phyloP scores from a whole-genome alignment of 2,329 filamentous ascomycete species.

The Aspergillus vadensis region DNA sequence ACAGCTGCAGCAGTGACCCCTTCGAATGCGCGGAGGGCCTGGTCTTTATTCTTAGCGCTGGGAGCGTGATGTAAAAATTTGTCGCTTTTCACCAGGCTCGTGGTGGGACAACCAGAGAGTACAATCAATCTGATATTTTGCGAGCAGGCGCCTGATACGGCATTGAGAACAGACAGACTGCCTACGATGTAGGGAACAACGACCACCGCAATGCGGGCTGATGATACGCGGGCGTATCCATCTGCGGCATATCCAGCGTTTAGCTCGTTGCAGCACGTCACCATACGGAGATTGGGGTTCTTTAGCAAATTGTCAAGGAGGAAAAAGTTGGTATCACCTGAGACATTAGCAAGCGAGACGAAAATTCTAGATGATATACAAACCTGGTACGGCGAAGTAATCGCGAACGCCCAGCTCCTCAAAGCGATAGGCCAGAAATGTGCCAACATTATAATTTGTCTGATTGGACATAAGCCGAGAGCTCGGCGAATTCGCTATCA shows the following conservation, averaged over 20 bases:
- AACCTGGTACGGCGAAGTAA: conserved; percentile 18
- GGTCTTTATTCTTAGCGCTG: conserved; percentile 6
- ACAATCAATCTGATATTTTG: conserved; percentile 14
- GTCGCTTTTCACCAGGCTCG: not conserved
- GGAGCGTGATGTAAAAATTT: conserved; percentile 13
- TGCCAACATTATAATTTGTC: conserved; percentile 9
- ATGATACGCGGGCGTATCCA: conserved; percentile 16
- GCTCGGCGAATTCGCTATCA: not conserved
- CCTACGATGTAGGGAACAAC: conserved; percentile 19
- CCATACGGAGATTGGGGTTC: conserved; percentile 9
- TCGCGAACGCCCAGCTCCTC: conserved; percentile 14
- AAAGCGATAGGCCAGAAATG: conserved; percentile 11
- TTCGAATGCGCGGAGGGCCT: conserved; percentile 7
- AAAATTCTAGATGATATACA: not conserved
- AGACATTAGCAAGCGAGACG: not conserved
- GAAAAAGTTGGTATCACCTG: conserved; percentile 10
- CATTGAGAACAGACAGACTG: conserved; percentile 15
- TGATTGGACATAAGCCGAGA: conserved; percentile 1
- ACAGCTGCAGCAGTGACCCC: conserved; percentile 13
- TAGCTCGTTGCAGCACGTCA: conserved; percentile 19
- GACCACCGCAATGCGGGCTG: conserved; percentile 8
- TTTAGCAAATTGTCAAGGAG: conserved; percentile 10
- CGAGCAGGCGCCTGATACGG: conserved; percentile 16
- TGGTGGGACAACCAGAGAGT: conserved; percentile 12
- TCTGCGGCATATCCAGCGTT: conserved; percentile 21